Conservation (phyloP, 768 basidiomycete species). For the Mrakia blollopis region DNA sequence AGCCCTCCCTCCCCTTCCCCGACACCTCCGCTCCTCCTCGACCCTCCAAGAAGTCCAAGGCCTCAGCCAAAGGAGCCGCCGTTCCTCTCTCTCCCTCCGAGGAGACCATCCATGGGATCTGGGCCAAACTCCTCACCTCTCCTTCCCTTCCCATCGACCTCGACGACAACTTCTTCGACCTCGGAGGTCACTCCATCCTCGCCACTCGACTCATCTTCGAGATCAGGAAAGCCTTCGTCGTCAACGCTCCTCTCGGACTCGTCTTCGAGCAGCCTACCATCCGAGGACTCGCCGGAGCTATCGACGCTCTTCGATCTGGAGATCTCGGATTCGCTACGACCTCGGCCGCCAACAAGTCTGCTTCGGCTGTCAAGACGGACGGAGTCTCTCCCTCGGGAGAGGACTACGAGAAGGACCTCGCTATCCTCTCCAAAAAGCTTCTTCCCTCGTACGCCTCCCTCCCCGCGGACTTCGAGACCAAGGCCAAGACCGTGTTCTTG, state of each 20-base stretch:
- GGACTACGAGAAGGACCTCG: slow-evolving; percentile 76
- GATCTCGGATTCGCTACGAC: slow-evolving; percentile 67
- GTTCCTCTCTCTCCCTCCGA: slow-evolving; percentile 63
- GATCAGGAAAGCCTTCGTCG: slow-evolving; percentile 82
- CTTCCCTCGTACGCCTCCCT: slow-evolving; percentile 59
- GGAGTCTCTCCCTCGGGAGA: slow-evolving; percentile 43
- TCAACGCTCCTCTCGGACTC: slow-evolving; percentile 83
- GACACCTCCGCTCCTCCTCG: slow-evolving; percentile 64
- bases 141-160: slow-evolving; percentile 70
- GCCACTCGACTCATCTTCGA: slow-evolving; percentile 96
- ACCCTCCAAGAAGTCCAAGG: slow-evolving; percentile 41
- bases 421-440: slow-evolving; percentile 57
- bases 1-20: slow-evolving; percentile 95
- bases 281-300: slow-evolving; percentile 62
- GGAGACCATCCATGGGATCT: slow-evolving; percentile 73
- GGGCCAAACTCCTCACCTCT: slow-evolving; percentile 73
- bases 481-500: slow-evolving; percentile 73
- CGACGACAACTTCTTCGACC: slow-evolving; percentile 95
- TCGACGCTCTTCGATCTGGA: slow-evolving; percentile 68
- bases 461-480: slow-evolving; percentile 54
- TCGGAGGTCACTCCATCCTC: slow-evolving; percentile 96
- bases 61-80: slow-evolving; percentile 43
- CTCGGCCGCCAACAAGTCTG: slow-evolving; percentile 29
- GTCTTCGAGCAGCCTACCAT: slow-evolving; percentile 90
- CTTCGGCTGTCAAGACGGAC: slow-evolving; percentile 27